A percentile compares a stretch with the other conserved stretches of the same genome.
phyloP scores from a whole-genome alignment of 805 yeast genomes.

The Saccharomycopsis synnaedendra region DNA sequence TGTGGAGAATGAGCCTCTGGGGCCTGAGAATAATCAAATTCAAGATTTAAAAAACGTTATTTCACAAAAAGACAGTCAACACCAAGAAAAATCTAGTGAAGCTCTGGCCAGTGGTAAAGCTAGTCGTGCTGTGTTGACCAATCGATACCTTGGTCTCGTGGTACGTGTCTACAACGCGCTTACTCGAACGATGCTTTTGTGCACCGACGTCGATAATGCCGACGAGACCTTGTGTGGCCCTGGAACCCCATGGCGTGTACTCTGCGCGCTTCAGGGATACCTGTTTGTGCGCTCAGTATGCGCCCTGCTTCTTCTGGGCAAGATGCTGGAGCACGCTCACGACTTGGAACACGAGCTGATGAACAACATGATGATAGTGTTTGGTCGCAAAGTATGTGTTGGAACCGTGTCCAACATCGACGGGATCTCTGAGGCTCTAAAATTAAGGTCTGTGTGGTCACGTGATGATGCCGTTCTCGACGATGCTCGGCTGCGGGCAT shows the following conservation, averaged over 20 bases:
- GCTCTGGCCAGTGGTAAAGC: too few species aligned
- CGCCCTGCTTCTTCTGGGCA: conserved; percentile 48
- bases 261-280: conserved; percentile 47
- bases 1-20: too few species aligned
- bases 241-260: conserved; percentile 34
- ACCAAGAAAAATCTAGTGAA: too few species aligned
- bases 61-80: too few species aligned
- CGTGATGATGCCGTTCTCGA: neutral
- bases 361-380: conserved; percentile 51
- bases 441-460: neutral
- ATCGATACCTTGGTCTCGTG: too few species aligned
- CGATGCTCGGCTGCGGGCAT: neutral
- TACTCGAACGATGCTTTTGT: conserved; percentile 46
- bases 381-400: conserved; percentile 47
- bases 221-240: conserved; percentile 31
- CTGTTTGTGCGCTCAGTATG: conserved; percentile 51
- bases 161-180: conserved; percentile 19
- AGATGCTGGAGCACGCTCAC: conserved; percentile 30
- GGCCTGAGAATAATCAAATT: too few species aligned
- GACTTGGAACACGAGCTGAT: conserved; percentile 52
- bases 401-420: conserved; percentile 25
- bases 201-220: conserved; percentile 47
- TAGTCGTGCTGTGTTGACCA: too few species aligned
- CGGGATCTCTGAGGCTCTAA: too few species aligned
- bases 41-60: too few species aligned